A percentile compares a stretch with the other conserved stretches of the same genome.
phyloP scores from a whole-genome alignment of 2,329 filamentous ascomycete species.

The Fusarium sp. region DNA sequence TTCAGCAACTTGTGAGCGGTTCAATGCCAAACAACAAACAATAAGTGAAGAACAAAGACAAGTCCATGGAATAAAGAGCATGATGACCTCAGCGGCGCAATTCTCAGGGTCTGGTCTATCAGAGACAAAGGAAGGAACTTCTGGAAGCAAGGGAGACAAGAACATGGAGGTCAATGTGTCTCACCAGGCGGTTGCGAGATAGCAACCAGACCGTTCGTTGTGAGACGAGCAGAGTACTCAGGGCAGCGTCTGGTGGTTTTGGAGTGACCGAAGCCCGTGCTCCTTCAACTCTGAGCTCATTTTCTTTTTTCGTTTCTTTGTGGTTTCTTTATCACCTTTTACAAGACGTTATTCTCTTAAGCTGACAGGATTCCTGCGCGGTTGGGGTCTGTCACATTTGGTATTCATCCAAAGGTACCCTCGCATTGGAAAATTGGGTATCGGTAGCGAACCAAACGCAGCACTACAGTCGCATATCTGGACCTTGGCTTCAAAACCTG shows the following conservation, averaged over 20 bases:
- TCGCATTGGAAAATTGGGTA: neutral
- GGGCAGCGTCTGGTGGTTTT: neutral
- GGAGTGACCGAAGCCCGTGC: conserved; percentile 10
- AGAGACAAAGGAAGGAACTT: conserved; percentile 7
- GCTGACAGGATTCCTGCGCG: conserved; percentile 16
- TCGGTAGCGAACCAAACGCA: neutral
- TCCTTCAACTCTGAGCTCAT: neutral
- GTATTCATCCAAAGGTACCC: neutral
- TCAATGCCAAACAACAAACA: conserved; percentile 11
- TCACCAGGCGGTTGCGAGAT: conserved; percentile 8
- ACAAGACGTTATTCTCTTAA: conserved; percentile 24
- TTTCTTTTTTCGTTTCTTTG: conserved; percentile 2
- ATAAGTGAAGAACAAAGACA: conserved; percentile 11
- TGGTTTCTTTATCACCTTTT: neutral
- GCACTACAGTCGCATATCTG: neutral
- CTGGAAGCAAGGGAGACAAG: conserved; percentile 29
- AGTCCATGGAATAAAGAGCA: neutral
- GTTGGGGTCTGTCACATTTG: neutral
- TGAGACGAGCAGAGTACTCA: neutral
- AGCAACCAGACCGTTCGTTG: conserved; percentile 3
- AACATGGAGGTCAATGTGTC: conserved; percentile 20
- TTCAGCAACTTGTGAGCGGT: neutral
- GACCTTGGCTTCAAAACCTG: neutral
- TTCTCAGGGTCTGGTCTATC: conserved; percentile 12
- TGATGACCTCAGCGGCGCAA: conserved; percentile 8